phyloP scores from a whole-genome alignment of 2,329 filamentous ascomycete species.

The Cladosporium halotolerans region DNA sequence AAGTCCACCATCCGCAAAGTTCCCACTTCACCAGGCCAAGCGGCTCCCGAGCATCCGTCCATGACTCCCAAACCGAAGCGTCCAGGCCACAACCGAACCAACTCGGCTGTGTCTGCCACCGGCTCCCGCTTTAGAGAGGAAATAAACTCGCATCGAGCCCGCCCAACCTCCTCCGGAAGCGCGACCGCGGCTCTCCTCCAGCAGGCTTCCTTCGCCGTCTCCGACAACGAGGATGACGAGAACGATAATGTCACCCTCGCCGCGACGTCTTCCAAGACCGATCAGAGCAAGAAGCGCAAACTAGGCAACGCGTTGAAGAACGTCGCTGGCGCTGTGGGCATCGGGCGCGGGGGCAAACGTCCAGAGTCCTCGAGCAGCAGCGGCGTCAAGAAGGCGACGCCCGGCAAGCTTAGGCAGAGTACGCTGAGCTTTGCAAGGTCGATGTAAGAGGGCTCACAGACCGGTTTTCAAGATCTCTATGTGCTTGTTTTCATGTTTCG shows the following conservation, averaged over 20 bases:
- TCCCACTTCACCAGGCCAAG: neutral
- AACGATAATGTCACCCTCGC: neutral
- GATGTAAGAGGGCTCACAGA: neutral
- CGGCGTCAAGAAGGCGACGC: neutral
- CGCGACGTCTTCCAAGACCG: neutral
- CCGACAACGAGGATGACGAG: neutral
- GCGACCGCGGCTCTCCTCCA: constrained; percentile 11
- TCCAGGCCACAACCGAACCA: constrained; percentile 1
- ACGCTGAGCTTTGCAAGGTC: constrained; percentile 18
- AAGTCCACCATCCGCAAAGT: constrained; percentile 8
- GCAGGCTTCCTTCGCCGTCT: constrained; percentile 6
- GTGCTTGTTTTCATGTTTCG: too few relatives aligned
- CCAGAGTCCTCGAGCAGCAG: constrained; percentile 5
- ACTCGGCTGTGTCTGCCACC: neutral
- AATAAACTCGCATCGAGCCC: neutral
- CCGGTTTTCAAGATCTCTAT: too few relatives aligned
- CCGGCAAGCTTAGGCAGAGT: constrained; percentile 18
- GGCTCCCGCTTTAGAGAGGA: constrained; percentile 13
- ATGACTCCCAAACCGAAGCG: neutral
- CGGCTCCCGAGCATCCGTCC: neutral
- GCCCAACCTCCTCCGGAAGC: constrained; percentile 9
- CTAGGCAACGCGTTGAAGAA: constrained; percentile 7
- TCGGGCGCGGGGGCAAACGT: constrained; percentile 15
- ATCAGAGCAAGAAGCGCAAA: constrained; percentile 11
- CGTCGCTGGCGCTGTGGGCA: constrained; percentile 12